A percentile compares a stretch with the other conserved stretches of the same genome.
phyloP scores from a whole-genome alignment of 139 green algal species.

The Eudorina sp. region DNA sequence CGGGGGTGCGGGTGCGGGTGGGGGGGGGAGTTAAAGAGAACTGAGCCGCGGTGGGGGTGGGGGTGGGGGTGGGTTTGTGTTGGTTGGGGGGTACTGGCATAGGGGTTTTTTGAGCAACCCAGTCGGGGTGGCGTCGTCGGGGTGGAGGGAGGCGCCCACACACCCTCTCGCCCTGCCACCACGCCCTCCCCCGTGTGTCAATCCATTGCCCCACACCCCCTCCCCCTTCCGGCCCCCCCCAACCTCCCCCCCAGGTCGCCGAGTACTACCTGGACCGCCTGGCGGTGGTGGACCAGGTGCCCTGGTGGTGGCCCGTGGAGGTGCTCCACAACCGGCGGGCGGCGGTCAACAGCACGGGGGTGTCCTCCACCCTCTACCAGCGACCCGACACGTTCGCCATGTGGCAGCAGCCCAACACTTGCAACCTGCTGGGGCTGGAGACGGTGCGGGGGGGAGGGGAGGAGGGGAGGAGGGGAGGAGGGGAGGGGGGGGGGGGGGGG shows the following conservation, averaged over 20 bases:
- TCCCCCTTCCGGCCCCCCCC: neutral
- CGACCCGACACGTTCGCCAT: conserved; percentile 8
- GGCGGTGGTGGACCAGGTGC: conserved; percentile 51
- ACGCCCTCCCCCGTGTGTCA: too few species aligned
- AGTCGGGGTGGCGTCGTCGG: too few species aligned
- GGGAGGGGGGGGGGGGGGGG: neutral
- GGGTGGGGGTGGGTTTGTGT: too few species aligned
- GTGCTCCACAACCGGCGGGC: conserved; percentile 12
- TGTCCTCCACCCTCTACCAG: conserved; percentile 11
- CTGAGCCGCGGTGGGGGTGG: too few species aligned
- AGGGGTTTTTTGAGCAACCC: too few species aligned
- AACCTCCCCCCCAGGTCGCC: neutral
- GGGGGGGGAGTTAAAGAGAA: too few species aligned
- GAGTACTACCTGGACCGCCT: conserved; percentile 50
- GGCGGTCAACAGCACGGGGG: neutral
- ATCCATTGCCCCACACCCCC: neutral
- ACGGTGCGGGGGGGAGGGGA: neutral
- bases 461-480: neutral
- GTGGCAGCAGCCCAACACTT: neutral
- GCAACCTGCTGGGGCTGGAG: conserved; percentile 37
- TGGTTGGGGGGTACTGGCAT: too few species aligned
- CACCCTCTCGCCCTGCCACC: too few species aligned
- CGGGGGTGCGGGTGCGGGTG: neutral
- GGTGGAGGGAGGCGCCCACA: too few species aligned
- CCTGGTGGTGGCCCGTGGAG: conserved; percentile 63